Conservation (phyloP, 495 filamentous ascomycete genomes). For the Cladorrhinum samala region DNA sequence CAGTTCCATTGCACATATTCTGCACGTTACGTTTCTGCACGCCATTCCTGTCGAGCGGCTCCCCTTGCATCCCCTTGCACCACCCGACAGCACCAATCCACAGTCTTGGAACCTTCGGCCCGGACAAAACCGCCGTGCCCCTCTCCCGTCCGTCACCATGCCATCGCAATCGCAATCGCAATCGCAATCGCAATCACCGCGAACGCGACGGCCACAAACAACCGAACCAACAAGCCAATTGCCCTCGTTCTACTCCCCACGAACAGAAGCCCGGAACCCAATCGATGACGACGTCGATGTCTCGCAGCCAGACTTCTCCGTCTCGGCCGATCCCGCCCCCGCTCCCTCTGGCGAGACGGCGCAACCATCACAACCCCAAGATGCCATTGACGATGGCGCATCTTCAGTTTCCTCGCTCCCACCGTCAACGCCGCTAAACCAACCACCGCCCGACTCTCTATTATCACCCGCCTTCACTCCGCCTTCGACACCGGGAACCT, state of each 20-base stretch:
- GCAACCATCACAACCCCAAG: background rate
- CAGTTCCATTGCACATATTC: too few species aligned
- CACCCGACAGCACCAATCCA: background rate
- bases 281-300: constrained; percentile 16
- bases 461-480: constrained; percentile 77
- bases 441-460: constrained; percentile 41
- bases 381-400: background rate
- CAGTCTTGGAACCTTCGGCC: constrained; percentile 3
- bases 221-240: constrained; percentile 29
- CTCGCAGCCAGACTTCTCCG: constrained; percentile 17
- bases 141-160: constrained; percentile 3
- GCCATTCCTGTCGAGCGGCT: background rate
- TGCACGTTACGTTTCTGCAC: background rate
- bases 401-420: background rate
- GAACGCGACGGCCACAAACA: too few species aligned
- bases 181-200: constrained; percentile 24
- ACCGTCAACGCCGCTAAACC: constrained; percentile 13
- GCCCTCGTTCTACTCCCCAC: constrained; percentile 46
- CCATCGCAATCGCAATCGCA: background rate
- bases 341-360: background rate
- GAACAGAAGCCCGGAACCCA: constrained; percentile 19
- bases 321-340: constrained; percentile 5
- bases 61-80: background rate
- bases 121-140: background rate
- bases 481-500: constrained; percentile 64